A percentile compares a stretch with the other conserved stretches of the same genome.
These are phyloP conservation scores for Datura wrightii DNA, from an alignment of 257 asterid species.

Conservation along the genomic window DNA sequence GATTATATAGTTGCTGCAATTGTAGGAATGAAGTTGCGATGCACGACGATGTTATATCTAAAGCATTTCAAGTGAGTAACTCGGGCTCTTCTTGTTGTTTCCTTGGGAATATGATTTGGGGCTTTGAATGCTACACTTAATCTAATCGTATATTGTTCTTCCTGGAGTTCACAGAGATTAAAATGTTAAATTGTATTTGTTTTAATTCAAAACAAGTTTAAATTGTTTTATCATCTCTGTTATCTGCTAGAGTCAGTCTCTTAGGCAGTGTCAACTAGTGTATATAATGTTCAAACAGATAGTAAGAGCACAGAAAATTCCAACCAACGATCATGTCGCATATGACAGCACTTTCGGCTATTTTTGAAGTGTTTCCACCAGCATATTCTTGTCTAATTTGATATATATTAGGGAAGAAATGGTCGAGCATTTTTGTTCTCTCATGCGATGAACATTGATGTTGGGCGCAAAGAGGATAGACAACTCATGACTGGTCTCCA, in stretches of 20 bases:
- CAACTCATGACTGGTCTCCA: no score
- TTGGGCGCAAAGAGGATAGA: no score
- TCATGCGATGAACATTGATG: no score
- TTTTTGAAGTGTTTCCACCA: no score
- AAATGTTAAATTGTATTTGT: not conserved
- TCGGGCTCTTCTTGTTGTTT: not conserved
- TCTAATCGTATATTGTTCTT: not conserved
- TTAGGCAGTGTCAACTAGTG: not conserved
- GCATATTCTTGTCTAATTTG: no score
- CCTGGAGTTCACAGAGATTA: not conserved
- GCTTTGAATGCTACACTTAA: not conserved
- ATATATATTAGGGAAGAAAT: no score
- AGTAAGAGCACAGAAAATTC: no score
- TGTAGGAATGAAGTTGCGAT: conserved; percentile 80
- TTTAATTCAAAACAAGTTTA: not conserved
- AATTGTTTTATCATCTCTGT: not conserved
- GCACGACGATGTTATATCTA: conserved; percentile 53
- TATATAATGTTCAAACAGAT: no score
- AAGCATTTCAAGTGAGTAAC: conserved; percentile 48
- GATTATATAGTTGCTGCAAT: conserved; percentile 76
- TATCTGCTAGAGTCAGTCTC: not conserved
- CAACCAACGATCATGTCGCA: no score
- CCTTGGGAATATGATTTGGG: not conserved
- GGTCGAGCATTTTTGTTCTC: no score
- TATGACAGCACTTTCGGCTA: no score